phyloP scores from a whole-genome alignment of 495 filamentous ascomycete species.

The Trichoderma reesei region DNA sequence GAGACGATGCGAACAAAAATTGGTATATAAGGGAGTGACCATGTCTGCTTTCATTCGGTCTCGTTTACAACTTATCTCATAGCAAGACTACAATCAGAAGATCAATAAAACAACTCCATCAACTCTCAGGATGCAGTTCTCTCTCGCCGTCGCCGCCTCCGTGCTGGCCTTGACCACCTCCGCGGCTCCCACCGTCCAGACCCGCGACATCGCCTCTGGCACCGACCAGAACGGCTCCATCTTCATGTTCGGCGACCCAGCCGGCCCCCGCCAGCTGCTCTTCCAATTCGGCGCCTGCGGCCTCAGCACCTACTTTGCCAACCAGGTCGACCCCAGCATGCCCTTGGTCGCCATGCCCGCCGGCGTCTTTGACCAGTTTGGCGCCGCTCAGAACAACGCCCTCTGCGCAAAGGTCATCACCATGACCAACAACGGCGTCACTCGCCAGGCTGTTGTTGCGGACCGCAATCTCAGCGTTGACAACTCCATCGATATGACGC shows the following conservation, averaged over 20 bases:
- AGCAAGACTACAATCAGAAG: neutral
- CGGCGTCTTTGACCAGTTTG: neutral
- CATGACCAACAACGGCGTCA: neutral
- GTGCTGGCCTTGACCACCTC: neutral
- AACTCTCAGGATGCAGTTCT: neutral
- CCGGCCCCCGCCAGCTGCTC: neutral
- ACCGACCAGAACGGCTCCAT: neutral
- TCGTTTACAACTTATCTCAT: neutral
- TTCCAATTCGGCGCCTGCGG: neutral
- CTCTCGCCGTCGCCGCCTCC: neutral
- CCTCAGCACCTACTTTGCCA: neutral
- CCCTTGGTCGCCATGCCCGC: neutral
- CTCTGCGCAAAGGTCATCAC: neutral
- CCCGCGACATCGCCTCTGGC: neutral
- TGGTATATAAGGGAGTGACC: neutral
- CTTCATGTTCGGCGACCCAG: neutral
- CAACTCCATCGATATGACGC: neutral
- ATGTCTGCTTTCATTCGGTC: neutral
- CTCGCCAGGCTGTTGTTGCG: neutral
- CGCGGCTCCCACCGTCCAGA: neutral
- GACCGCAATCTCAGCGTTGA: neutral
- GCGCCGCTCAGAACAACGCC: neutral
- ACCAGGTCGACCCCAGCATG: neutral
- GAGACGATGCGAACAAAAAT: neutral
- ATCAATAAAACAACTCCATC: neutral